Percentiles rank a stretch among this genome's conserved stretches.
phyloP scores from a whole-genome alignment of 345 rosid species.

The Eucalyptus pauciflora region DNA sequence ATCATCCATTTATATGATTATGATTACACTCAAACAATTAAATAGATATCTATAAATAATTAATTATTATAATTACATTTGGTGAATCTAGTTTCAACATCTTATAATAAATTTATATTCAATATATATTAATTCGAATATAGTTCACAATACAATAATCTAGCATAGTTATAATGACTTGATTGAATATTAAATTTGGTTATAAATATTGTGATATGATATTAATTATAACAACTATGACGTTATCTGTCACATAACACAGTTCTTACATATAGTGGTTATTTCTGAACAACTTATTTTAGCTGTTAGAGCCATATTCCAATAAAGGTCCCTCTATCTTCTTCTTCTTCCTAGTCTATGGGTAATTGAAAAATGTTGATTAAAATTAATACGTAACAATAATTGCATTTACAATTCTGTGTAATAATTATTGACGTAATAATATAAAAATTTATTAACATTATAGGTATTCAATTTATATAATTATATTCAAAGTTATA shows the following conservation, averaged over 20 bases:
- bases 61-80: not conserved
- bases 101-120: not conserved
- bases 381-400: too few relatives aligned
- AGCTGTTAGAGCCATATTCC: not conserved
- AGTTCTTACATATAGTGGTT: not conserved
- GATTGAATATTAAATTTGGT: not conserved
- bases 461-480: not conserved
- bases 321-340: not conserved
- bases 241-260: not conserved
- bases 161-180: not conserved
- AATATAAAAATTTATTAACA: too few relatives aligned
- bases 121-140: too few relatives aligned
- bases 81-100: not conserved
- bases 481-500: not conserved
- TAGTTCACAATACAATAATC: not conserved
- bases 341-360: not conserved
- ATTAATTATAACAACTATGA: not conserved
- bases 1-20: not conserved
- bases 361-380: not conserved
- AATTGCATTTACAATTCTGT: not conserved
- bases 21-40: not conserved
- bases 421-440: not conserved
- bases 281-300: not conserved
- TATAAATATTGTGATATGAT: not conserved
- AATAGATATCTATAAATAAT: not conserved